phyloP scores from a whole-genome alignment of 169 alveolate species.

The Eimeria mitis region DNA sequence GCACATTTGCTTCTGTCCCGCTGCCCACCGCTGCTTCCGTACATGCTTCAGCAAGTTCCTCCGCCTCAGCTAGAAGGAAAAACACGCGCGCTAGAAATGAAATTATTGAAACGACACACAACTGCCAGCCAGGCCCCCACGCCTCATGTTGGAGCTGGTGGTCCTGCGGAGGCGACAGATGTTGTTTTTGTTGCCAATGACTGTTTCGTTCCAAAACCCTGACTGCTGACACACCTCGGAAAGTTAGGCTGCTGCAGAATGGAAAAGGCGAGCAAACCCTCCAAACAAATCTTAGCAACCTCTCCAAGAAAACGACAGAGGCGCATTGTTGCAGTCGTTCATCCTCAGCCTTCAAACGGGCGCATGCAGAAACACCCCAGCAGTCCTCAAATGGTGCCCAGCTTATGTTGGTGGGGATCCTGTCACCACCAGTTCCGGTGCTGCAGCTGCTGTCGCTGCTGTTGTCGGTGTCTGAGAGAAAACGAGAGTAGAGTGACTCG shows the following conservation, averaged over 20 bases:
- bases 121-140: constrained; percentile 55
- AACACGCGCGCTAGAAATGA: constrained; percentile 31
- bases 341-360: constrained; percentile 35
- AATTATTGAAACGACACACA: constrained; percentile 64
- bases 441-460: constrained; percentile 32
- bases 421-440: not conserved
- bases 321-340: constrained; percentile 32
- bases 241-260: not conserved
- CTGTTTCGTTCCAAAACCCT: constrained; percentile 41
- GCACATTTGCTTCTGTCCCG: not conserved
- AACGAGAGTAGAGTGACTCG: constrained; percentile 13
- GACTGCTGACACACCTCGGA: constrained; percentile 52
- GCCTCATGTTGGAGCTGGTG: constrained; percentile 13
- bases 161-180: not conserved
- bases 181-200: not conserved
- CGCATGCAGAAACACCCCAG: constrained; percentile 58
- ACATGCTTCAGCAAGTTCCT: not conserved
- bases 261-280: constrained; percentile 4
- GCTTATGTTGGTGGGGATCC: not conserved
- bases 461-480: not conserved
- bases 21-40: not conserved
- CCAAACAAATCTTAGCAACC: constrained; percentile 23
- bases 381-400: constrained; percentile 65
- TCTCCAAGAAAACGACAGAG: constrained; percentile 29
- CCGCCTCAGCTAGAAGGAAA: constrained; percentile 23